Conservation (phyloP, 2,329 filamentous ascomycete genomes). For the Rhinocladiella mackenziei region DNA sequence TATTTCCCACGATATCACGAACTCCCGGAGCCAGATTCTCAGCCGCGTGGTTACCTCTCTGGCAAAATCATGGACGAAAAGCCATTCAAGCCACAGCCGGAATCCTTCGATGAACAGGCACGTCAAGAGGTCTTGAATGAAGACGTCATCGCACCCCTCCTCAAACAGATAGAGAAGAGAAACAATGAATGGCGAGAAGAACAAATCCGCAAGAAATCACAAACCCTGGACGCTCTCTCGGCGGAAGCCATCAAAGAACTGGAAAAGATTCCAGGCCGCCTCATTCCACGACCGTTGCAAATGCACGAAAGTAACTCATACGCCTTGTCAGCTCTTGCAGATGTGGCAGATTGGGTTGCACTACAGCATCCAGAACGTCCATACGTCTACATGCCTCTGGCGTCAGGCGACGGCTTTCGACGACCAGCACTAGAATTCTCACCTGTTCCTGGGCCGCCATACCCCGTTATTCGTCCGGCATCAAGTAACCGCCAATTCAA, state of each 20-base stretch:
- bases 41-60: constrained; percentile 27
- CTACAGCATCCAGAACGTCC: constrained; percentile 12
- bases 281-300: constrained; percentile 15
- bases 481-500: constrained; percentile 2
- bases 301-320: constrained; percentile 16
- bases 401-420: constrained; percentile 16
- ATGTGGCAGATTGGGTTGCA: constrained; percentile 24
- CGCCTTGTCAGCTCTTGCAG: constrained; percentile 27
- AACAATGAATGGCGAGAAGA: constrained; percentile 20
- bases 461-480: constrained; percentile 4
- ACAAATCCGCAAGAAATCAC: constrained; percentile 11
- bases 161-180: constrained; percentile 21
- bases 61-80: constrained; percentile 28
- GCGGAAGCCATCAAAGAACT: constrained; percentile 23
- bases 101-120: constrained; percentile 26
- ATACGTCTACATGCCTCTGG: constrained; percentile 21
- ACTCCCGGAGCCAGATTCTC: constrained; percentile 24
- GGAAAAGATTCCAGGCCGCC: constrained; percentile 15
- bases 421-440: constrained; percentile 13
- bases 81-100: constrained; percentile 23
- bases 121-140: constrained; percentile 27
- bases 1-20: constrained; percentile 28
- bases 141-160: constrained; percentile 27
- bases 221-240: constrained; percentile 22
- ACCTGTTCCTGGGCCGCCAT: constrained; percentile 10